Conservation (phyloP, 148 eudicot species). For the Rhododendron williamsianum region DNA sequence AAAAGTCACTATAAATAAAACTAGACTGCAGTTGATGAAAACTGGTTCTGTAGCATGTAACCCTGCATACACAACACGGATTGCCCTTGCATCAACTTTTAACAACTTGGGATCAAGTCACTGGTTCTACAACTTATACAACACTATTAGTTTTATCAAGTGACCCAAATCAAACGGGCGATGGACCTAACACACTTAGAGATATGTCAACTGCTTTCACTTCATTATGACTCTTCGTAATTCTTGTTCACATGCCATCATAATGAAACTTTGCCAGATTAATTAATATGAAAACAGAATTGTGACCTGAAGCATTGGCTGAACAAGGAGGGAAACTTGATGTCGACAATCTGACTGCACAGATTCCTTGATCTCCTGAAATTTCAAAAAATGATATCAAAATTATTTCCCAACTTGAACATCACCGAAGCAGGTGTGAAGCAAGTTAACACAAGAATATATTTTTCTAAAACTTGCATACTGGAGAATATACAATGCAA, state of each 20-base stretch:
- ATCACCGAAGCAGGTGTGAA: background rate
- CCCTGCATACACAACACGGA: background rate
- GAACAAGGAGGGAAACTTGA: constrained; percentile 91
- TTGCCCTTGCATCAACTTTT: background rate
- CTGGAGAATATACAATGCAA: background rate
- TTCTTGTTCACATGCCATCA: background rate
- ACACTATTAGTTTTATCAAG: too few relatives aligned
- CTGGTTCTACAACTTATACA: background rate
- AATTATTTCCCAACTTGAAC: background rate
- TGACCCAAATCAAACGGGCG: background rate
- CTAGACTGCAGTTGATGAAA: background rate
- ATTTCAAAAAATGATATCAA: background rate
- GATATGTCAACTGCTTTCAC: background rate
- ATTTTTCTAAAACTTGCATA: background rate
- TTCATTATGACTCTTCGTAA: background rate
- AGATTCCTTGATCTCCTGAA: constrained; percentile 78
- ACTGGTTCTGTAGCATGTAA: background rate
- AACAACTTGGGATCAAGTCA: background rate
- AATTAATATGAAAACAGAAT: background rate
- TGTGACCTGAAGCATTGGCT: constrained; percentile 32
- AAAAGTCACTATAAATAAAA: background rate
- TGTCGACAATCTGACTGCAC: constrained; percentile 82
- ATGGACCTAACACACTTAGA: background rate
- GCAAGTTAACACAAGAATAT: background rate
- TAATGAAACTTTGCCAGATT: background rate